A percentile compares a stretch with the other conserved stretches of the same genome.
Conservation (phyloP, 2,329 filamentous ascomycete species). For the Elsinoe fawcettii region DNA sequence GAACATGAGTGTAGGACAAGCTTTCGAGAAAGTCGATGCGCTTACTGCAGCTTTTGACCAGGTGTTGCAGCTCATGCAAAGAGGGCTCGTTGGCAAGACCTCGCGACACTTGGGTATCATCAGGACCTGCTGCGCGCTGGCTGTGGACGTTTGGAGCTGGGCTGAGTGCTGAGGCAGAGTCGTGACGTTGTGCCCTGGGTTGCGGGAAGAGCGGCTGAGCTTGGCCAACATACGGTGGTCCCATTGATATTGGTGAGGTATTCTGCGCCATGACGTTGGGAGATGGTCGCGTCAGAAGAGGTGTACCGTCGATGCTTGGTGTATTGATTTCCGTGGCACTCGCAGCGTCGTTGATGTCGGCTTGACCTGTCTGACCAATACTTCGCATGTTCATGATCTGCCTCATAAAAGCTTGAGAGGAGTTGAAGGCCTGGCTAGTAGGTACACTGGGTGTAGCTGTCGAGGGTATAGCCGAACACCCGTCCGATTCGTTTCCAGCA, state of each 20-base stretch:
- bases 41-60: slow-evolving; percentile 43
- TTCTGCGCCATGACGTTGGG: slow-evolving; percentile 25
- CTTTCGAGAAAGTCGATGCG: slow-evolving; percentile 64
- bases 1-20: slow-evolving; percentile 57
- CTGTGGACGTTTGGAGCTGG: background rate
- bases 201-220: background rate
- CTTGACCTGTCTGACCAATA: slow-evolving; percentile 29
- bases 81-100: background rate
- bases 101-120: background rate
- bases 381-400: slow-evolving; percentile 1
- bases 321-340: slow-evolving; percentile 44
- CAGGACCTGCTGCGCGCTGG: background rate
- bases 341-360: slow-evolving; percentile 23
- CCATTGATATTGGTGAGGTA: slow-evolving; percentile 19
- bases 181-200: background rate
- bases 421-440: slow-evolving; percentile 22
- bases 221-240: slow-evolving; percentile 1
- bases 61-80: slow-evolving; percentile 36
- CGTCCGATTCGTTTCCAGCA: slow-evolving; percentile 23
- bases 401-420: slow-evolving; percentile 16
- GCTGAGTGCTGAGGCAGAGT: background rate
- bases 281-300: slow-evolving; percentile 19
- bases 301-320: slow-evolving; percentile 37
- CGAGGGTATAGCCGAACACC: slow-evolving; percentile 25
- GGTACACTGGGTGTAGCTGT: slow-evolving; percentile 27